Percentiles rank a stretch among this genome's conserved stretches.
Conservation (phyloP, 352 stramenopile species). For the Pythium pectinolyticum region DNA sequence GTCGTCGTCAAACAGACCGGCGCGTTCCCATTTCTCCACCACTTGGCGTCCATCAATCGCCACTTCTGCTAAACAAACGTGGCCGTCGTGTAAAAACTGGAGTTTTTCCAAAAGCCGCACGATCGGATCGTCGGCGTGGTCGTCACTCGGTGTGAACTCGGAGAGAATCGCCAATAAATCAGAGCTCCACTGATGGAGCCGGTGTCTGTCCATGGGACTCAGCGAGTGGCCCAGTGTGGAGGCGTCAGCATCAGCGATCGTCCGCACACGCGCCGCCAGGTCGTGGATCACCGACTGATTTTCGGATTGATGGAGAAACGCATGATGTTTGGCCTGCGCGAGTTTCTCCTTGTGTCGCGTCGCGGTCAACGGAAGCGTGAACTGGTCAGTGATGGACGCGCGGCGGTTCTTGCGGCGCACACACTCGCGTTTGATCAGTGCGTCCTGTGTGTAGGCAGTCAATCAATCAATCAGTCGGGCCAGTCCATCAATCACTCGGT, state of each 20-base stretch:
- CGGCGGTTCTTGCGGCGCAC: constrained; percentile 50
- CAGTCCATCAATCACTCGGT: background rate
- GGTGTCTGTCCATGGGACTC: constrained; percentile 58
- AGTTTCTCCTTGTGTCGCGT: constrained; percentile 48
- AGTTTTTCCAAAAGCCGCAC: constrained; percentile 48
- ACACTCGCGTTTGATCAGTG: constrained; percentile 61
- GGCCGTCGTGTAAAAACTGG: constrained; percentile 56
- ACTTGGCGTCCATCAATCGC: constrained; percentile 47
- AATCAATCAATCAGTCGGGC: background rate
- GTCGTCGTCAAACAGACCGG: constrained; percentile 45
- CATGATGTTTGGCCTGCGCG: constrained; percentile 44
- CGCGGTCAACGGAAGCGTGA: constrained; percentile 35
- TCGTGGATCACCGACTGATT: constrained; percentile 44
- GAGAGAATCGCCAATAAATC: constrained; percentile 39
- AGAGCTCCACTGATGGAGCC: constrained; percentile 41
- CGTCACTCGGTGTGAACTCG: constrained; percentile 52
- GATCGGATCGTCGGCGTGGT: constrained; percentile 46
- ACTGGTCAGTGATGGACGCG: constrained; percentile 51
- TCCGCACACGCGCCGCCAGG: constrained; percentile 46
- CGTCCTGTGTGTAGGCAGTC: constrained; percentile 33
- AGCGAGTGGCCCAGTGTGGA: constrained; percentile 21
- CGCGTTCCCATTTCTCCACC: constrained; percentile 54
- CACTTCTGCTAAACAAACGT: constrained; percentile 55
- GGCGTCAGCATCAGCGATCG: constrained; percentile 31
- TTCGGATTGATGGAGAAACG: constrained; percentile 51